These are phyloP conservation scores for Russula dissimulans DNA, from an alignment of 768 basidiomycete species.

Conservation along the genomic window DNA sequence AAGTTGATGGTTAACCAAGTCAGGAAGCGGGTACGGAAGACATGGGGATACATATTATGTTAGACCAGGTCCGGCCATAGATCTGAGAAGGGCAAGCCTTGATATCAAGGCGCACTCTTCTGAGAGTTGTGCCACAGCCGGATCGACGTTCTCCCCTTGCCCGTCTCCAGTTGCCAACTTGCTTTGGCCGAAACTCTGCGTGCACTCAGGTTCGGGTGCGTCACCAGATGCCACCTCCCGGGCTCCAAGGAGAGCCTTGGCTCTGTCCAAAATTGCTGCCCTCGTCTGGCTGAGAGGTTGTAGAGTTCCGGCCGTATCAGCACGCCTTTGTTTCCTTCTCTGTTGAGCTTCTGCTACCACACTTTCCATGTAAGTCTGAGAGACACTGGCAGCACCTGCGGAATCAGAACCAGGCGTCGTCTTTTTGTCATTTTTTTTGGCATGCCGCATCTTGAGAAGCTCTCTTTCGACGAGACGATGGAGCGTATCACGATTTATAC, in stretches of 20 bases:
- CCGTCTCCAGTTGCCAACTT: conserved; percentile 11
- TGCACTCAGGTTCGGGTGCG: conserved; percentile 9
- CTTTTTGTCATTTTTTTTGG: neutral
- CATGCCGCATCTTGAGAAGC: conserved; percentile 20
- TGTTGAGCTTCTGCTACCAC: conserved; percentile 13
- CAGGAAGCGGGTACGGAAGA: neutral
- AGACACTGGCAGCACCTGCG: neutral
- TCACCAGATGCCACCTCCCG: neutral
- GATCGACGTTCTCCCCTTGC: neutral
- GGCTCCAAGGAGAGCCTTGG: conserved; percentile 15
- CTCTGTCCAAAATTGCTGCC: conserved; percentile 17
- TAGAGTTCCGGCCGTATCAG: conserved; percentile 3
- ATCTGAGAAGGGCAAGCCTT: conserved; percentile 11
- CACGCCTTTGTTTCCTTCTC: conserved; percentile 9
- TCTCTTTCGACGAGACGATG: conserved; percentile 43
- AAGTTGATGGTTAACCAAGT: neutral
- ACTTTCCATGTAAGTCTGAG: conserved; percentile 17
- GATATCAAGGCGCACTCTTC: conserved; percentile 7
- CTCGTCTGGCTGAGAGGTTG: conserved; percentile 14
- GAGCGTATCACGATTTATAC: conserved; percentile 46
- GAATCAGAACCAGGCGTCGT: neutral
- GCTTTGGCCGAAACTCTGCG: conserved; percentile 24
- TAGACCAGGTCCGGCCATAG: neutral
- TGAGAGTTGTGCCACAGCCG: neutral
- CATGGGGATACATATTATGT: neutral